Base-by-base conservation (phyloP, 352 stramenopile species). In the Pythium oligandrum region DNA sequence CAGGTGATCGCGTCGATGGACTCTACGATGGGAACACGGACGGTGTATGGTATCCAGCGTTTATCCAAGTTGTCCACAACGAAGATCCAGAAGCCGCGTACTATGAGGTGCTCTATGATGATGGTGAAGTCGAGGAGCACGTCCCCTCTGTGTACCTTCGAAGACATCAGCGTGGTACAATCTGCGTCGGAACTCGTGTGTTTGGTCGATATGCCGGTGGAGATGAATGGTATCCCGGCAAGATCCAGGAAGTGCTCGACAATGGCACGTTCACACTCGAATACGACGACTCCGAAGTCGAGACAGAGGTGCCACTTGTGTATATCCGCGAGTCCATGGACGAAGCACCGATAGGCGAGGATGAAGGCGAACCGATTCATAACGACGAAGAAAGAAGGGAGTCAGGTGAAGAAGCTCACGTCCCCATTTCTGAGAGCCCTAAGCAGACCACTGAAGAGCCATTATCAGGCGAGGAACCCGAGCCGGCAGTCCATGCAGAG, bases 281-380 rank as follows among this genome's bases (percentile, higher is more conserved):
- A 45, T 92, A 94, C 60, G 80, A 94, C 61, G 84, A 91, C 64
- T 68, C 69, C n/a, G 78, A 93, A 38, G 66, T 84, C n/a, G 78
- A 91, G 50, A 40, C 59, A 3, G 57, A 83, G 37, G 76, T 95
- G 0, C 40, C 70, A 31, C 34, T 87, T 26, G 73, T 71, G 42
- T 70, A 71, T 17, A 85, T 93, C 33, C 52, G 59, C 9, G 81
- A 88, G 48, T 55, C 70, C 39, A 5, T 36, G 37, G 31, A 63
- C 9, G 49, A 67, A 4, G 34, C 48, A 31, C 3, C 37, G 35
- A 37, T 34, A 4, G 40, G 17, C 12, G 42, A 26, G 3, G 51
- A 62, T 36, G 31, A 51, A 5, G 12, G 38, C 2, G 36, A 33
- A 7, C 40, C 17, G 17, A 26, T 26, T 26, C 17, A 48, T 11